Base-by-base conservation (phyloP, 352 stramenopile genomes). In the Thraustotheca clavata region DNA sequence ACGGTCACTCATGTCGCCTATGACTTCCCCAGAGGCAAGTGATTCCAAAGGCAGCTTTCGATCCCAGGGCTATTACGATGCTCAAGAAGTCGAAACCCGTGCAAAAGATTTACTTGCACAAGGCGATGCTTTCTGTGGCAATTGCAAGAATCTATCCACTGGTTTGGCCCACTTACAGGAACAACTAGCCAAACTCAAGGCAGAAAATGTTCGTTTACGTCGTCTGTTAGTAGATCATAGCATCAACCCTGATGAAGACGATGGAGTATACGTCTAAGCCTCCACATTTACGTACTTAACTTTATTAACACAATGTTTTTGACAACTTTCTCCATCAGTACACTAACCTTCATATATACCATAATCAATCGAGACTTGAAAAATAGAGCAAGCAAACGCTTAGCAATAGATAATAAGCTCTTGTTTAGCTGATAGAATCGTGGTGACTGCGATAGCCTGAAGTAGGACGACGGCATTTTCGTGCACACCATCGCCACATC, bases 21-120 rank as follows among this genome's bases (percentile, higher is more conserved):
- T 65, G 18, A 65, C 57, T 29, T 65, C 57, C 9, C 57, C 57
- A 20, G 57, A 65, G 46, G 57, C 57, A n/a, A 35, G 12, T 33
- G 47, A 43, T 29, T 55, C 57, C 26, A 43, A 65, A 39, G 57
- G 32, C 9, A 65, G 57, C 39, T 65, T 65, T 54, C 35, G 57
- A 7, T 52, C 43, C 7, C 8, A 16, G 4, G 57, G 31, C 5
- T 43, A 54, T 32, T 57, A 6, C 4, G 41, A 46, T 4, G 57
- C 57, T 9, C 40, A 54, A 32, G n/a, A 54, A 4, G 57, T 32
- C 16, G 22, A 39, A 22, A n/a, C 39, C 6, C 32, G n/a, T 4
- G 57, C 57, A 4, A 54, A 39, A 14, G 20, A 14, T 29, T 33
- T 65, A 1, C 11, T 65, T 31, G 12, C 46, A n/a, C n/a, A 24